Percentiles rank a stretch among this genome's conserved stretches.
Conservation (phyloP, 768 basidiomycete species). For the Pleurotus tuoliensis region DNA sequence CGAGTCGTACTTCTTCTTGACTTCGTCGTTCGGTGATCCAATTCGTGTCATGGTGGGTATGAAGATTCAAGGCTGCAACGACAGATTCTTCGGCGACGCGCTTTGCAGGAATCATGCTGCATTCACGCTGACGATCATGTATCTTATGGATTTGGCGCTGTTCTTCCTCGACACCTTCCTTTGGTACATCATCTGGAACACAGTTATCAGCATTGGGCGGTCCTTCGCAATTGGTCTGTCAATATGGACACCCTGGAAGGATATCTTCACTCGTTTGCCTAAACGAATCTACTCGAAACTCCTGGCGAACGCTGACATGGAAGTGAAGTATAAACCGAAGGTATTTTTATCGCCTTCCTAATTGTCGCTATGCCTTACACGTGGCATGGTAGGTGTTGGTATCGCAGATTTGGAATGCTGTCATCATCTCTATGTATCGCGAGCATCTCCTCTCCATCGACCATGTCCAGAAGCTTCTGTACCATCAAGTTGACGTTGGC, state of each 20-base stretch:
- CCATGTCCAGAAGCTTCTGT: constrained; percentile 96
- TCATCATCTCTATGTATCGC: constrained; percentile 99
- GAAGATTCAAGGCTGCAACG: constrained; percentile 88
- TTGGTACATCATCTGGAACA: constrained; percentile 99
- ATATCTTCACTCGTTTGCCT: constrained; percentile 92
- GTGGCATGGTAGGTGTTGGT: constrained; percentile 70
- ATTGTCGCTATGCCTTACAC: constrained; percentile 1
- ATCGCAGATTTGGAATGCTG: constrained; percentile 99
- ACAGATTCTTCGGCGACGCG: constrained; percentile 78
- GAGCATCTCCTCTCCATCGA: constrained; percentile 98
- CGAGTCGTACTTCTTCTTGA: constrained; percentile 98
- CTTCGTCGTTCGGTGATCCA: constrained; percentile 89
- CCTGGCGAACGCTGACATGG: constrained; percentile 92
- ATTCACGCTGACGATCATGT: constrained; percentile 97
- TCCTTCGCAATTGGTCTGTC: constrained; percentile 90
- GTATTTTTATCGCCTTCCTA: constrained; percentile 30
- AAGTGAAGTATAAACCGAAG: constrained; percentile 99
- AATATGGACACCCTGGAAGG: constrained; percentile 99
- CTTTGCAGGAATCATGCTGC: constrained; percentile 93
- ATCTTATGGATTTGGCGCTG: constrained; percentile 93
- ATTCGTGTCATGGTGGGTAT: constrained; percentile 95
- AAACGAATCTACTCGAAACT: constrained; percentile 97
- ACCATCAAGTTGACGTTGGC: constrained; percentile 88
- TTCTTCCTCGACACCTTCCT: constrained; percentile 99
- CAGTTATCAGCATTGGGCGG: constrained; percentile 83